A percentile compares a stretch with the other conserved stretches of the same genome.
phyloP scores from a whole-genome alignment of 2,329 filamentous ascomycete species.

The Fusarium sp. region DNA sequence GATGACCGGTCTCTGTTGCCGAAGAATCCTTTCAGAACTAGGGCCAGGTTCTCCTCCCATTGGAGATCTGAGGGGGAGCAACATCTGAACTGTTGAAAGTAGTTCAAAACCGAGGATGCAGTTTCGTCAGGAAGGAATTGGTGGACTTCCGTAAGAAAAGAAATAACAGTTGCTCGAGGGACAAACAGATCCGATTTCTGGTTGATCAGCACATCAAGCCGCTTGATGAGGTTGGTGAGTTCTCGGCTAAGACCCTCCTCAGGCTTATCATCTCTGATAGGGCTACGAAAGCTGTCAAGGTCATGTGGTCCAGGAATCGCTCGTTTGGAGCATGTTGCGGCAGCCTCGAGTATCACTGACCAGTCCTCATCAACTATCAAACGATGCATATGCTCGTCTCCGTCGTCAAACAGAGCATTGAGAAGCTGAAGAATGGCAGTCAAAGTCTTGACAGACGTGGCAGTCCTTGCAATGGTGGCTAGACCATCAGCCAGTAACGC shows the following conservation, averaged over 20 bases:
- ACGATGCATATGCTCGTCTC: slow-evolving; percentile 65
- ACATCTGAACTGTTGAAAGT: slow-evolving; percentile 76
- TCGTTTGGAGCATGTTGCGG: slow-evolving; percentile 65
- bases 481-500: slow-evolving; percentile 71
- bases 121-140: slow-evolving; percentile 73
- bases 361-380: slow-evolving; percentile 76
- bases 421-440: slow-evolving; percentile 65
- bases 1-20: slow-evolving; percentile 71
- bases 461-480: slow-evolving; percentile 62
- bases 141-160: slow-evolving; percentile 74
- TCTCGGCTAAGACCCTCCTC: slow-evolving; percentile 60
- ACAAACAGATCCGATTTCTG: slow-evolving; percentile 67
- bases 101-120: slow-evolving; percentile 73
- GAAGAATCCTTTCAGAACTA: slow-evolving; percentile 74
- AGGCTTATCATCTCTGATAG: slow-evolving; percentile 47
- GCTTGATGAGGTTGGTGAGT: slow-evolving; percentile 60
- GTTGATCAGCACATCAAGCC: slow-evolving; percentile 63
- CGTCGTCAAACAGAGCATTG: slow-evolving; percentile 68
- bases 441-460: slow-evolving; percentile 61
- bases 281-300: slow-evolving; percentile 42
- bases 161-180: slow-evolving; percentile 75
- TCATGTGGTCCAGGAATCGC: slow-evolving; percentile 45
- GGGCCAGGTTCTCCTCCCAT: slow-evolving; percentile 74
- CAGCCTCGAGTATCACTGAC: slow-evolving; percentile 71
- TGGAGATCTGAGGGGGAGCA: slow-evolving; percentile 78